These are phyloP conservation scores for Didymella pinodella DNA, from an alignment of 2,329 filamentous ascomycete genomes.

Conservation along the genomic window DNA sequence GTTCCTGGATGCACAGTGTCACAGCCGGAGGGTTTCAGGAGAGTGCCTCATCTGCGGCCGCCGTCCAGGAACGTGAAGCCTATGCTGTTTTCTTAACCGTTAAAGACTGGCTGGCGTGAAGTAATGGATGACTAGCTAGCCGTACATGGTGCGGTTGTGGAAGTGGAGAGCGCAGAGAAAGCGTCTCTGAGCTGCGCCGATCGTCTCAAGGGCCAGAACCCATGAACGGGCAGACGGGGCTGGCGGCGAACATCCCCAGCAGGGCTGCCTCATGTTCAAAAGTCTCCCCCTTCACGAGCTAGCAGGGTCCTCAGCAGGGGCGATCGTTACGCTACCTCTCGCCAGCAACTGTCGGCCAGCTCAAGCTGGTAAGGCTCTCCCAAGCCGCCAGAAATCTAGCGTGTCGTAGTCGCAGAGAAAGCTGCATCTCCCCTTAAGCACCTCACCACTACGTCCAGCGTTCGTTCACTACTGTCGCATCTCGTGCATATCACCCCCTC, in stretches of 20 bases:
- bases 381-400: constrained; percentile 32
- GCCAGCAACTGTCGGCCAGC: constrained; percentile 31
- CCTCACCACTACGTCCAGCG: constrained; percentile 28
- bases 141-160: constrained; percentile 38
- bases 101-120: constrained; percentile 26
- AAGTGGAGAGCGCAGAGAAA: constrained; percentile 32
- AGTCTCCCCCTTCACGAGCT: constrained; percentile 23
- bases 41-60: constrained; percentile 34
- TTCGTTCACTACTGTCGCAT: constrained; percentile 32
- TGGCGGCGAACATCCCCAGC: constrained; percentile 41
- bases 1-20: constrained; percentile 27
- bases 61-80: constrained; percentile 45
- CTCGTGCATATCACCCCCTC: constrained; percentile 35
- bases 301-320: constrained; percentile 38
- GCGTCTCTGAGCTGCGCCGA: constrained; percentile 35
- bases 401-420: constrained; percentile 39
- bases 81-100: constrained; percentile 29
- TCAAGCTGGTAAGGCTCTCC: constrained; percentile 13
- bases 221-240: constrained; percentile 37
- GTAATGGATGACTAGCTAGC: constrained; percentile 33
- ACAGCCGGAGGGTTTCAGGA: constrained; percentile 30
- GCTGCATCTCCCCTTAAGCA: constrained; percentile 35
- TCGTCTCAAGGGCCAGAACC: constrained; percentile 51
- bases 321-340: constrained; percentile 42
- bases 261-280: constrained; percentile 38